phyloP scores from a whole-genome alignment of 176 grass and related monocot species.

The Metroxylon sagu region DNA sequence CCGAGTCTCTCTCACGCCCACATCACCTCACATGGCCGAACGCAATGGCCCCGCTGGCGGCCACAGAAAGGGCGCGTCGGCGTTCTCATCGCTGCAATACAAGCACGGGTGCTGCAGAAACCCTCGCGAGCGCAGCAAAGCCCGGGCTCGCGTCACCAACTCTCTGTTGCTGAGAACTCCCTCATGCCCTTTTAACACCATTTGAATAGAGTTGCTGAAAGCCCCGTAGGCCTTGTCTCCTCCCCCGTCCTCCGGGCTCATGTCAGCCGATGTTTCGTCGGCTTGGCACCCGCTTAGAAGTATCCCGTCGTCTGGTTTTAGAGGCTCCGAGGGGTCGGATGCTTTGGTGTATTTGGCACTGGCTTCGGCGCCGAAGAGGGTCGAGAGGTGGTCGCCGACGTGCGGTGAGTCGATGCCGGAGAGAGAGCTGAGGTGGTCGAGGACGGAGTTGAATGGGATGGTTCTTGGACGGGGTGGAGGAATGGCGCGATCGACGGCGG shows the following conservation, averaged over 20 bases:
- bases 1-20: too few relatives aligned
- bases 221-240: conserved; percentile 52
- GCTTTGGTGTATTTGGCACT: conserved; percentile 42
- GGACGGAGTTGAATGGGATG: conserved; percentile 37
- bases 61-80: conserved; percentile 39
- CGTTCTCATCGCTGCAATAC: conserved; percentile 62
- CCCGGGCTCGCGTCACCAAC: conserved; percentile 36
- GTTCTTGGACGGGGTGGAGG: conserved; percentile 4
- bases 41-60: not conserved
- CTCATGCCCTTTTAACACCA: conserved; percentile 33
- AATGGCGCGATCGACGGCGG: not conserved
- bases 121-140: conserved; percentile 16
- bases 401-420: conserved; percentile 47
- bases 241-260: conserved; percentile 1
- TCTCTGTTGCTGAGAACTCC: conserved; percentile 46
- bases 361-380: conserved; percentile 51
- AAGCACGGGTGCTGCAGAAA: conserved; percentile 66
- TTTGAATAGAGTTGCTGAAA: conserved; percentile 50
- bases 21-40: too few relatives aligned
- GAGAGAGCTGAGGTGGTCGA: conserved; percentile 34
- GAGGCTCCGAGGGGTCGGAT: not conserved
- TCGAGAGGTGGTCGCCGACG: conserved; percentile 48
- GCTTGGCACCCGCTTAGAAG: conserved; percentile 80
- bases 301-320: conserved; percentile 34
- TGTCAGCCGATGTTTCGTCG: conserved; percentile 63